Evolutionary conservation across 176 grass and related monocot species (phyloP).

Genomic region (Raddia distichophylla): DNA sequence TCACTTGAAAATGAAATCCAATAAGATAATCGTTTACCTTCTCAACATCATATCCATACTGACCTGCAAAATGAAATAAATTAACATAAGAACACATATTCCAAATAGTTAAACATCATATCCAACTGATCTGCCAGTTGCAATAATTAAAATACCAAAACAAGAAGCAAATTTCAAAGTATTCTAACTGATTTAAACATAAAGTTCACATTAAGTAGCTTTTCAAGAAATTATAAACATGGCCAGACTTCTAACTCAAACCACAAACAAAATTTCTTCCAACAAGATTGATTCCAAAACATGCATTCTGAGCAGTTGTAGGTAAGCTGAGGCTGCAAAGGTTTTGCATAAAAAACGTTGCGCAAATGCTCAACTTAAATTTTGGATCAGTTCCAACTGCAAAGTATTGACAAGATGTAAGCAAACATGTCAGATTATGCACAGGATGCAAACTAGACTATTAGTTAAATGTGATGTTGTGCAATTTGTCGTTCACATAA

Average conservation of each 20-base stretch:
- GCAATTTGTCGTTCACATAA: background rate
- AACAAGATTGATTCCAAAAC: background rate
- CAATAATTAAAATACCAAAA: background rate
- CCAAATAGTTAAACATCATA: constrained; percentile 3
- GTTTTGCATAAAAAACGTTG: constrained; percentile 6
- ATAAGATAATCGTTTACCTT: constrained; percentile 57
- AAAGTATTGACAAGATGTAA: constrained; percentile 18
- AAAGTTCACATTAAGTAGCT: background rate
- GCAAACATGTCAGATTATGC: background rate
- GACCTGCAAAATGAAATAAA: constrained; percentile 62
- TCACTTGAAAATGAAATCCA: background rate
- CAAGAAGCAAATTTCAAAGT: background rate
- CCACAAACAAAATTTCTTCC: background rate
- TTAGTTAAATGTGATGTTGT: background rate
- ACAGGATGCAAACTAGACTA: background rate
- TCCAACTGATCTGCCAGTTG: constrained; percentile 8
- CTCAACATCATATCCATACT: constrained; percentile 68
- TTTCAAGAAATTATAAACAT: background rate
- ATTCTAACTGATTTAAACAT: background rate
- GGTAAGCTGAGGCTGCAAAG: background rate
- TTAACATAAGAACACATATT: constrained; percentile 21
- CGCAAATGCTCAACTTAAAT: background rate
- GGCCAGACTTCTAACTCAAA: background rate
- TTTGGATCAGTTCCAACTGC: background rate
- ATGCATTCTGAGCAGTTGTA: background rate